Percentiles rank a stretch among this genome's conserved stretches.
Conservation (phyloP, 306 rosid genomes). For the Ammopiptanthus mongolicus region DNA sequence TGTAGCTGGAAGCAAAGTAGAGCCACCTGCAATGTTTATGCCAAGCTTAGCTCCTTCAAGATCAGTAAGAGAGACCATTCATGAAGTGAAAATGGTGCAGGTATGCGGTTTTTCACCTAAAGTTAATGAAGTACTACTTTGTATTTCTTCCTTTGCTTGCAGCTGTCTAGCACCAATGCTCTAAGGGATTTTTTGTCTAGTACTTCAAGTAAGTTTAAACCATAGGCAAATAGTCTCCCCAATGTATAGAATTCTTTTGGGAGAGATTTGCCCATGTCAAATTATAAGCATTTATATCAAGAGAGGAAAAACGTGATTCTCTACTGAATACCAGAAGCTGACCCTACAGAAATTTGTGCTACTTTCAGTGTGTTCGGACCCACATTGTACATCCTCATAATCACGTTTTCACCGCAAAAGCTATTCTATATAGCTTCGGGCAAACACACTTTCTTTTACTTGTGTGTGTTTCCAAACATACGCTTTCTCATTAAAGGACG, state of each 20-base stretch:
- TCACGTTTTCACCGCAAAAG: too few species aligned
- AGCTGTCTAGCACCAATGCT: background rate
- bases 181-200: background rate
- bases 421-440: too few species aligned
- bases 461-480: too few species aligned
- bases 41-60: conserved; percentile 57
- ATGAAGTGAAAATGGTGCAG: conserved; percentile 89
- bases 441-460: too few species aligned
- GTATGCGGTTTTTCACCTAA: conserved; percentile 26
- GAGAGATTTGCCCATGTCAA: background rate
- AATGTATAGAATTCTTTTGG: background rate
- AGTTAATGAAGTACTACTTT: background rate
- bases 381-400: too few species aligned
- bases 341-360: background rate
- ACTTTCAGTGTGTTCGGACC: too few species aligned
- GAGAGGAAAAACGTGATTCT: background rate
- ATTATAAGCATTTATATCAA: background rate
- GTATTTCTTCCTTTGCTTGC: background rate
- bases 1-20: conserved; percentile 32
- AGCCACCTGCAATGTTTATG: conserved; percentile 80
- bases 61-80: conserved; percentile 74
- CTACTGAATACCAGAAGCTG: background rate
- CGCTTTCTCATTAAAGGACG: too few species aligned
- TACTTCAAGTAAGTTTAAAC: background rate
- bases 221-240: background rate